These are phyloP conservation scores for Cryptomeria japonica DNA, from an alignment of 75 land plant species.

Conservation along the genomic window DNA sequence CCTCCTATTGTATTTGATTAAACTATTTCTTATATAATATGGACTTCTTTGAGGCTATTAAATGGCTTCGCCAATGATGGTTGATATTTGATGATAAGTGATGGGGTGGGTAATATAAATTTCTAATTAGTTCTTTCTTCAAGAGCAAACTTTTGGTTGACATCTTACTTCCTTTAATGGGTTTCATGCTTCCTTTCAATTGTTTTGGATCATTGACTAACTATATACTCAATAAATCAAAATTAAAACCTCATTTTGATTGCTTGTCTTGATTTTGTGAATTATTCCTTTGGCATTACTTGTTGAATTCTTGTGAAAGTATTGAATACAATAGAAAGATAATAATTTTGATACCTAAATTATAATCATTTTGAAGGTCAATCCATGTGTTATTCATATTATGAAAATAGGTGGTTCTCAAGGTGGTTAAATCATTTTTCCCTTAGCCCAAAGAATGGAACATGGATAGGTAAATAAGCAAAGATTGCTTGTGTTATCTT, in stretches of 20 bases:
- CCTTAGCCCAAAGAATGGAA: slow-evolving; percentile 80
- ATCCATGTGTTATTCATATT: slow-evolving; percentile 38
- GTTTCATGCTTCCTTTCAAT: slow-evolving; percentile 23
- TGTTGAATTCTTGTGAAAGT: slow-evolving; percentile 77
- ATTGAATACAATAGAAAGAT: slow-evolving; percentile 94
- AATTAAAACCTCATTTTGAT: not conserved
- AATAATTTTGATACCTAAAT: slow-evolving; percentile 64
- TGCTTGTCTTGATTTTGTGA: slow-evolving; percentile 27
- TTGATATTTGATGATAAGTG: slow-evolving; percentile 79
- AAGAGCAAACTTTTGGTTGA: slow-evolving; percentile 49
- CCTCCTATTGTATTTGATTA: slow-evolving; percentile 3
- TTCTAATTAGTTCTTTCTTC: slow-evolving; percentile 65
- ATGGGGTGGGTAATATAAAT: slow-evolving; percentile 90
- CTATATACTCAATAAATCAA: not conserved
- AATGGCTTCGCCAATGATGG: too few species aligned
- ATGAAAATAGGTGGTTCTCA: slow-evolving; percentile 41
- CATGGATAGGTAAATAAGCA: slow-evolving; percentile 61
- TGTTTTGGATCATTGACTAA: not conserved
- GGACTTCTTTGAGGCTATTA: too few species aligned
- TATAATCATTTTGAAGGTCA: slow-evolving; percentile 44
- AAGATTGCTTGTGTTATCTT: not conserved
- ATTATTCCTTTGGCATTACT: slow-evolving; percentile 85
- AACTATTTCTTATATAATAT: slow-evolving; percentile 22
- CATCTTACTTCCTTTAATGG: slow-evolving; percentile 41
- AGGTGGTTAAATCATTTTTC: slow-evolving; percentile 60